A percentile compares a stretch with the other conserved stretches of the same genome.
These are phyloP conservation scores for Clarireedia paspali DNA, from an alignment of 2,329 filamentous ascomycete species.

Conservation along the genomic window DNA sequence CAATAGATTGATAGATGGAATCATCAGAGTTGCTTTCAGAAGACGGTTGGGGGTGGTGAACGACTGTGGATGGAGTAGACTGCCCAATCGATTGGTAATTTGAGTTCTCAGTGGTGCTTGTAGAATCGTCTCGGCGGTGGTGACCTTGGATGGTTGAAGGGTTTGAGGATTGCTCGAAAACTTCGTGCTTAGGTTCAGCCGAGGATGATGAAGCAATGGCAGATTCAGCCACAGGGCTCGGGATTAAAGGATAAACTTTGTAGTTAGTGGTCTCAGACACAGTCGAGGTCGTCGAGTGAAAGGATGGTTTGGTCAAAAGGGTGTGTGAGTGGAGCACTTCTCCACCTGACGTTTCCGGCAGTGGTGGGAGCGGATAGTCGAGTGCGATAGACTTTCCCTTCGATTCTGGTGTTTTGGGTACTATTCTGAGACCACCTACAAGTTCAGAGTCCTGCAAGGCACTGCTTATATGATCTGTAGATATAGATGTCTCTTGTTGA, in stretches of 20 bases:
- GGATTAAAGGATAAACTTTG: constrained; percentile 23
- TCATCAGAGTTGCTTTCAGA: constrained; percentile 3
- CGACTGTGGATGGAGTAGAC: constrained; percentile 6
- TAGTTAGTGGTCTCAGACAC: constrained; percentile 29
- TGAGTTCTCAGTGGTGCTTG: neutral
- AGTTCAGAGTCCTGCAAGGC: constrained; percentile 29
- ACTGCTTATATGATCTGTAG: constrained; percentile 26
- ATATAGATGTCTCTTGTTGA: constrained; percentile 20
- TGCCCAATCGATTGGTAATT: neutral
- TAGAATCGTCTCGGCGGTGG: neutral
- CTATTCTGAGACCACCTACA: constrained; percentile 30
- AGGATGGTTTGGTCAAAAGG: constrained; percentile 29
- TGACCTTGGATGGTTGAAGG: neutral
- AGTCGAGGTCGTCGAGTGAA: constrained; percentile 27
- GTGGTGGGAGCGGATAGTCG: constrained; percentile 20
- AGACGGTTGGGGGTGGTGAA: constrained; percentile 3
- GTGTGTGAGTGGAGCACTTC: constrained; percentile 19
- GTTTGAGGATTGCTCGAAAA: constrained; percentile 1
- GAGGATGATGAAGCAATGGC: constrained; percentile 14
- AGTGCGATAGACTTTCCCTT: constrained; percentile 21
- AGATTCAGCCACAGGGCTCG: constrained; percentile 16
- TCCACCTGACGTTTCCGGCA: constrained; percentile 21
- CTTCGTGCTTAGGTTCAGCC: constrained; percentile 3
- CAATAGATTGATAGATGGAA: constrained; percentile 1
- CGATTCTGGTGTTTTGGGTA: constrained; percentile 29